Evolutionary conservation across 2,329 filamentous ascomycete genomes (phyloP).

Genomic region (Trichoderma sp.): DNA sequence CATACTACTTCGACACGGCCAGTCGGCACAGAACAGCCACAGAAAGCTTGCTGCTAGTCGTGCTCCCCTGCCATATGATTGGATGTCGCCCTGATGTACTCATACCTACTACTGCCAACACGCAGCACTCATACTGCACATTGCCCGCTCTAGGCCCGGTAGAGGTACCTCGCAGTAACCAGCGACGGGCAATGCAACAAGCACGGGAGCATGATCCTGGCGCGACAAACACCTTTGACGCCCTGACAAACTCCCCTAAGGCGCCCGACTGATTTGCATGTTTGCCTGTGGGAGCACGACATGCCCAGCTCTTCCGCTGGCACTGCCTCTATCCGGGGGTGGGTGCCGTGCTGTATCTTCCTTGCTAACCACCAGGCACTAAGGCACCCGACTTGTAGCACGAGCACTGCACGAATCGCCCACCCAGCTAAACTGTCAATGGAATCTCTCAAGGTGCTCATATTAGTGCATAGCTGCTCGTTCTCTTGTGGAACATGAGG

Average conservation of each 20-base stretch:
- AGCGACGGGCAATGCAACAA: neutral
- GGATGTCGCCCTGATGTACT: neutral
- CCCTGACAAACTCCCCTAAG: neutral
- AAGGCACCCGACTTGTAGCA: neutral
- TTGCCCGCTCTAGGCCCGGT: neutral
- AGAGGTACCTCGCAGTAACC: neutral
- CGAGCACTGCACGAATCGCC: neutral
- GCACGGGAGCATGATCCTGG: neutral
- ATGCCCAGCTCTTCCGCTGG: neutral
- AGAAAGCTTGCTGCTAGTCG: neutral
- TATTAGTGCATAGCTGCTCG: neutral
- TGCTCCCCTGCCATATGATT: neutral
- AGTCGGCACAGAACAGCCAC: neutral
- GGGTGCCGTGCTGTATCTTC: neutral
- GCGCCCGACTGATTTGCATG: neutral
- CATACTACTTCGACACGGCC: neutral
- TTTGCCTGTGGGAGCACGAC: neutral
- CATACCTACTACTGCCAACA: neutral
- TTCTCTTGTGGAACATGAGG: neutral
- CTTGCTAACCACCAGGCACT: neutral
- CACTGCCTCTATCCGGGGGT: neutral
- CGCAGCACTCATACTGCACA: neutral
- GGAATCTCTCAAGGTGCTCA: slow-evolving; percentile 3
- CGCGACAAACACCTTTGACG: neutral
- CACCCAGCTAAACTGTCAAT: neutral